Percentiles rank a stretch among this genome's conserved stretches.
These are phyloP conservation scores for Xylariaceae sp. DNA, from an alignment of 2,329 filamentous ascomycete species.

Conservation along the genomic window DNA sequence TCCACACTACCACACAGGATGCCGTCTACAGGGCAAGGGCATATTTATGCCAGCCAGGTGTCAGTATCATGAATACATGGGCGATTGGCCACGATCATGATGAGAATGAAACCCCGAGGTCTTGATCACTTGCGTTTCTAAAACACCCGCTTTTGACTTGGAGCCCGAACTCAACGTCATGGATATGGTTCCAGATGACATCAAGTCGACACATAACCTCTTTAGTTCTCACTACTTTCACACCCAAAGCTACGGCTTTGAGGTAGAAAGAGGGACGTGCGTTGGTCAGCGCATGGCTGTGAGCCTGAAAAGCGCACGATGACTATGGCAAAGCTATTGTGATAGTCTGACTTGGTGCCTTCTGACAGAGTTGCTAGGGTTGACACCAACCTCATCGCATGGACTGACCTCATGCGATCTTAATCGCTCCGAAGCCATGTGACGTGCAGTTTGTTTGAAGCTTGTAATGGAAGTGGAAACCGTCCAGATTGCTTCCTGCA, in stretches of 20 bases:
- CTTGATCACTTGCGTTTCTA: constrained; percentile 14
- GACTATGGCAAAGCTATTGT: constrained; percentile 39
- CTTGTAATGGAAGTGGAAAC: constrained; percentile 6
- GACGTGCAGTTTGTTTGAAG: constrained; percentile 12
- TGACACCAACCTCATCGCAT: constrained; percentile 22
- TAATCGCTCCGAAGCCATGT: constrained; percentile 16
- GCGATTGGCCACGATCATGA: constrained; percentile 13
- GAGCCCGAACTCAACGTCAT: constrained; percentile 7
- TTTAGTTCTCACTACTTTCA: constrained; percentile 2
- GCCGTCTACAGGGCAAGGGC: constrained; percentile 41
- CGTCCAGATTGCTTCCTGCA: constrained; percentile 10
- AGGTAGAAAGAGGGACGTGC: constrained; percentile 44
- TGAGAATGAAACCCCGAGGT: constrained; percentile 11
- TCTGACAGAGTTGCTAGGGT: constrained; percentile 9
- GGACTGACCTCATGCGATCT: constrained; percentile 14
- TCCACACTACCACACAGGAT: constrained; percentile 40
- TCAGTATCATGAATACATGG: constrained; percentile 42
- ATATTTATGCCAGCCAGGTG: constrained; percentile 43
- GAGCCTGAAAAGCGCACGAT: constrained; percentile 39
- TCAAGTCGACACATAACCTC: background rate
- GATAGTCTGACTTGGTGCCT: constrained; percentile 40
- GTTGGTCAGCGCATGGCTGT: constrained; percentile 47
- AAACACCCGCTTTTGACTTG: constrained; percentile 7
- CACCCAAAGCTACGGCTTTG: constrained; percentile 38
- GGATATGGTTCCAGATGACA: background rate